Conservation (phyloP, 345 rosid species). For the Euphorbia pulcherrima region DNA sequence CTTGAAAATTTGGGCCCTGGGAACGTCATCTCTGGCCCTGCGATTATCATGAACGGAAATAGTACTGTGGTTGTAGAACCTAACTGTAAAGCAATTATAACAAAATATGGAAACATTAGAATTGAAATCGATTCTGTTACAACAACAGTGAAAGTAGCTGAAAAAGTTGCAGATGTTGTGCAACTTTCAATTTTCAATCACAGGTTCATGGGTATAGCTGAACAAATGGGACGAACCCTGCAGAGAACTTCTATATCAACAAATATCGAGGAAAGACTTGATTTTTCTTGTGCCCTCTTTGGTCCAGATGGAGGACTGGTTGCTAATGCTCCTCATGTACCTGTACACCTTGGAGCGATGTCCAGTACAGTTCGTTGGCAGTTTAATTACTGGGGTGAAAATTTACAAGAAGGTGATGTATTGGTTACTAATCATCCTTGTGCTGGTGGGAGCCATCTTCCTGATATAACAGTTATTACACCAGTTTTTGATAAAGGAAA, state of each 20-base stretch:
- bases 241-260: conserved; percentile 98
- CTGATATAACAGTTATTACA: conserved; percentile 90
- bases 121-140: conserved; percentile 52
- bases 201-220: conserved; percentile 98
- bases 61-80: too few species aligned
- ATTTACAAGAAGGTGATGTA: conserved; percentile 85
- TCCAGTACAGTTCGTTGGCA: conserved; percentile 94
- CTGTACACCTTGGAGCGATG: conserved; percentile 97
- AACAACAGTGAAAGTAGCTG: conserved; percentile 41
- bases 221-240: conserved; percentile 95
- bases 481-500: conserved; percentile 74
- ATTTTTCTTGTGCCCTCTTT: conserved; percentile 95
- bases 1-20: conserved; percentile 77
- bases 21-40: conserved; percentile 66
- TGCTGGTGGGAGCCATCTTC: conserved; percentile 96
- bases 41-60: conserved; percentile 93
- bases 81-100: conserved; percentile 71
- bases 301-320: conserved; percentile 92
- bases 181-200: conserved; percentile 91
- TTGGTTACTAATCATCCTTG: conserved; percentile 91
- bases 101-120: conserved; percentile 85
- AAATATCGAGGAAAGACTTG: conserved; percentile 87
- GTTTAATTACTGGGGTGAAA: conserved; percentile 68
- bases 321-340: conserved; percentile 98
- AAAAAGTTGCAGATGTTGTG: conserved; percentile 90